phyloP scores from a whole-genome alignment of 495 filamentous ascomycete species.

The Pyrenopolyporus hunteri region DNA sequence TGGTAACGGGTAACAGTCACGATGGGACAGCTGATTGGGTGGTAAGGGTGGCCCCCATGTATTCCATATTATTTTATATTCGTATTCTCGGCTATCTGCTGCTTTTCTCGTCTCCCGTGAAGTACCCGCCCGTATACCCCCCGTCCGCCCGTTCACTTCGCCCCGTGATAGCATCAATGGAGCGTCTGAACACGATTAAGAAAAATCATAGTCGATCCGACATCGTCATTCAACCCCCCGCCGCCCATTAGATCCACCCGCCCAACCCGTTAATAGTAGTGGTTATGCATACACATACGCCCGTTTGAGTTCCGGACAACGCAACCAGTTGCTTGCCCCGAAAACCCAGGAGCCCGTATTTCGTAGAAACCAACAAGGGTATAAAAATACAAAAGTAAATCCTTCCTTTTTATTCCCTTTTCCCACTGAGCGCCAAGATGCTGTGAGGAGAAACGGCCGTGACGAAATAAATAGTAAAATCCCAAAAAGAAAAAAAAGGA shows the following conservation, averaged over 20 bases:
- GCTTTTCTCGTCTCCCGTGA: constrained; percentile 15
- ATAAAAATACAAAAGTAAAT: too few species aligned
- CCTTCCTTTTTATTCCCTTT: constrained; percentile 2
- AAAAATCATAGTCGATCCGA: constrained; percentile 9
- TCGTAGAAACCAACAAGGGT: constrained; percentile 21
- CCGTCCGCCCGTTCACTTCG: constrained; percentile 4
- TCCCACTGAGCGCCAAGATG: constrained; percentile 21
- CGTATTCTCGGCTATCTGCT: constrained; percentile 9
- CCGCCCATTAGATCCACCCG: constrained; percentile 23
- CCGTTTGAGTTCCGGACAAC: constrained; percentile 4
- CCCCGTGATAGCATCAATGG: constrained; percentile 7
- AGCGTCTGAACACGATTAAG: background rate
- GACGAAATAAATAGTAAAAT: constrained; percentile 13
- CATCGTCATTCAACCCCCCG: background rate
- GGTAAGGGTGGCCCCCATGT: background rate
- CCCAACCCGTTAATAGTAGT: background rate
- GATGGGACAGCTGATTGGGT: constrained; percentile 5
- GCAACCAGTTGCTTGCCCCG: constrained; percentile 26
- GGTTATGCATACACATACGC: constrained; percentile 4
- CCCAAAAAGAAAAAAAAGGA: too few species aligned
- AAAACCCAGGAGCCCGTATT: constrained; percentile 9
- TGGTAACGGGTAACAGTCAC: background rate
- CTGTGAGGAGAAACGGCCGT: constrained; percentile 8
- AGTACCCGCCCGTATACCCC: background rate
- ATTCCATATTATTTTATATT: background rate